phyloP scores from a whole-genome alignment of 768 basidiomycete genomes.

The Auricularia sp. region DNA sequence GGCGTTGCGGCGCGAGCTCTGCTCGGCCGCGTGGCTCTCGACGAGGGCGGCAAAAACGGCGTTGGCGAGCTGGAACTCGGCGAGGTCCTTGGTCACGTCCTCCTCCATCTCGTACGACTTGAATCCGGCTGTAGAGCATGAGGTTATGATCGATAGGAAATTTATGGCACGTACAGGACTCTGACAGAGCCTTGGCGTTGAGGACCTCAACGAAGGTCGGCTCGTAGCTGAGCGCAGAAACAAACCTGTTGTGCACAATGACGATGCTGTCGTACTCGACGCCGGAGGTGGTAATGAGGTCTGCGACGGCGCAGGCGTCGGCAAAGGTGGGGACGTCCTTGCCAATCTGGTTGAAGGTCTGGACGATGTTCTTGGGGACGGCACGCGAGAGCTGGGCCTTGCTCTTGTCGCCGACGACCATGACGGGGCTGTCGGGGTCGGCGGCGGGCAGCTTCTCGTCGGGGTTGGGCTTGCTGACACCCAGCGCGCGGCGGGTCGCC shows the following conservation, averaged over 20 bases:
- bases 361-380: slow-evolving; percentile 50
- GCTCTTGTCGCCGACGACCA: slow-evolving; percentile 94
- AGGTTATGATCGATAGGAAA: neutral
- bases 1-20: slow-evolving; percentile 87
- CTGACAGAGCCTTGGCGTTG: slow-evolving; percentile 70
- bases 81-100: slow-evolving; percentile 84
- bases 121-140: slow-evolving; percentile 57
- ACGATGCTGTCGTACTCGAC: slow-evolving; percentile 79
- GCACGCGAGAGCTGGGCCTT: slow-evolving; percentile 79
- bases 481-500: slow-evolving; percentile 65
- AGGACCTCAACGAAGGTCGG: slow-evolving; percentile 62
- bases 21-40: slow-evolving; percentile 93
- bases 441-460: slow-evolving; percentile 31
- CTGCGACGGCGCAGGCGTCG: slow-evolving; percentile 89
- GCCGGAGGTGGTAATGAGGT: slow-evolving; percentile 78
- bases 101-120: slow-evolving; percentile 97
- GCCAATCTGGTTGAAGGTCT: slow-evolving; percentile 97
- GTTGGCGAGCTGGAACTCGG: slow-evolving; percentile 94
- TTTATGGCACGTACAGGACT: slow-evolving; percentile 41
- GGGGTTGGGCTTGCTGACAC: slow-evolving; percentile 27
- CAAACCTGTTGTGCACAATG: slow-evolving; percentile 75
- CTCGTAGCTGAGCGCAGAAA: slow-evolving; percentile 89
- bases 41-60: slow-evolving; percentile 90
- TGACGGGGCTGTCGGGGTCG: slow-evolving; percentile 55
- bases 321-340: slow-evolving; percentile 95